phyloP scores from a whole-genome alignment of 306 rosid genomes.

The Cajanus cajan region DNA sequence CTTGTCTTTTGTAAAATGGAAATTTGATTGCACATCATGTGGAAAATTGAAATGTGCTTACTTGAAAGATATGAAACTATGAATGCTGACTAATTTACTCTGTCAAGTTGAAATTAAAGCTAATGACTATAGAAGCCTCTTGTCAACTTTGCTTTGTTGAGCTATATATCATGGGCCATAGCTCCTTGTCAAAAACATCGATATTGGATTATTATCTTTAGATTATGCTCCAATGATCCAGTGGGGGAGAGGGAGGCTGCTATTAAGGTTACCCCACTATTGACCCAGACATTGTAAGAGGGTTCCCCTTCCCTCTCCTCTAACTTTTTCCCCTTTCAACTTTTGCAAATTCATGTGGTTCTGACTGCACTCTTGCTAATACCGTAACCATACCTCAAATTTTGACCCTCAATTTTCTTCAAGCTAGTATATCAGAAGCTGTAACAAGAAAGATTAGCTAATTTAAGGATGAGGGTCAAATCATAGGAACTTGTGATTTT shows the following conservation, averaged over 20 bases:
- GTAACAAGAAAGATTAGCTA: not conserved
- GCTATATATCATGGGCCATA: not conserved
- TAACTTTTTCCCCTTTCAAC: not conserved
- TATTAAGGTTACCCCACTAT: not conserved
- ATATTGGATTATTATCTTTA: not conserved
- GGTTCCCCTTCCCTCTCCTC: not conserved
- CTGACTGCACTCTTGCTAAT: not conserved
- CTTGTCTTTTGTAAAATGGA: not conserved
- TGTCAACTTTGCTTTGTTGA: not conserved
- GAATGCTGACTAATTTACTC: not conserved
- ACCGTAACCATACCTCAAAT: not conserved
- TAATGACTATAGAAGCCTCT: not conserved
- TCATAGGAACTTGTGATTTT: not conserved
- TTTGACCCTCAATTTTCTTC: not conserved
- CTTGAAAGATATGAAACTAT: constrained; percentile 1
- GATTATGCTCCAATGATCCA: not conserved
- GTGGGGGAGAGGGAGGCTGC: constrained; percentile 6
- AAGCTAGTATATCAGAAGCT: not conserved
- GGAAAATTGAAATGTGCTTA: constrained; percentile 5
- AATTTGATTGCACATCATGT: too few relatives aligned
- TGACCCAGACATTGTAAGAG: not conserved
- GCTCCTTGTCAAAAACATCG: not conserved
- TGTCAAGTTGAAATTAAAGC: not conserved
- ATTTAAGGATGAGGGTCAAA: not conserved
- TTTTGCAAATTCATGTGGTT: not conserved